Evolutionary conservation across 192 early-diverging fungal genomes (phyloP).

Genomic region (Coemansia sp.): DNA sequence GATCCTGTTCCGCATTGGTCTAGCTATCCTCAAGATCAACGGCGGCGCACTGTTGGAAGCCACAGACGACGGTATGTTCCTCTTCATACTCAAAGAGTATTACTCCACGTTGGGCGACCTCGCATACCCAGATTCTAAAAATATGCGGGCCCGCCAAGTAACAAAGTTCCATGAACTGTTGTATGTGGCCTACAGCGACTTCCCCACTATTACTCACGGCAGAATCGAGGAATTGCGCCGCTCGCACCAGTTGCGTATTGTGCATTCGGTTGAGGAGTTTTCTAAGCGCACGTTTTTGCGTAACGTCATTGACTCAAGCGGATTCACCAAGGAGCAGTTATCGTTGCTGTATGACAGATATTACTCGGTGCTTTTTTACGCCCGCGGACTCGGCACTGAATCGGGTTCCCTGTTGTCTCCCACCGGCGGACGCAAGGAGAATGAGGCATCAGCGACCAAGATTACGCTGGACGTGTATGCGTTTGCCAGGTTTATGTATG

Average conservation of each 20-base stretch:
- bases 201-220: slow-evolving; percentile 76
- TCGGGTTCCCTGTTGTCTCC: not conserved
- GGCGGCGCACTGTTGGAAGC: slow-evolving; percentile 70
- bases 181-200: slow-evolving; percentile 87
- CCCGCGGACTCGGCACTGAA: slow-evolving; percentile 5
- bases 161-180: slow-evolving; percentile 93
- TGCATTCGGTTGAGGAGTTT: slow-evolving; percentile 90
- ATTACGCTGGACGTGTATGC: slow-evolving; percentile 68
- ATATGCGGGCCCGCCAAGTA: slow-evolving; percentile 59
- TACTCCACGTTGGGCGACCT: slow-evolving; percentile 80
- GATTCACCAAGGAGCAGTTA: slow-evolving; percentile 86
- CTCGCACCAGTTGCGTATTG: slow-evolving; percentile 84
- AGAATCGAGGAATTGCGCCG: slow-evolving; percentile 78
- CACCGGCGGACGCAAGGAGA: slow-evolving; percentile 21
- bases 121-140: slow-evolving; percentile 62
- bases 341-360: slow-evolving; percentile 87
- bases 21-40: slow-evolving; percentile 93
- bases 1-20: slow-evolving; percentile 91
- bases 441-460: slow-evolving; percentile 26
- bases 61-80: slow-evolving; percentile 74
- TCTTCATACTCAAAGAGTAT: slow-evolving; percentile 85
- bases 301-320: slow-evolving; percentile 70
- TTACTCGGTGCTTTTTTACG: slow-evolving; percentile 78
- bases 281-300: slow-evolving; percentile 88
- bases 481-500: slow-evolving; percentile 77